A percentile compares a stretch with the other conserved stretches of the same genome.
Conservation (phyloP, 2,329 filamentous ascomycete species). For the Sporothrix pseudoabietina region DNA sequence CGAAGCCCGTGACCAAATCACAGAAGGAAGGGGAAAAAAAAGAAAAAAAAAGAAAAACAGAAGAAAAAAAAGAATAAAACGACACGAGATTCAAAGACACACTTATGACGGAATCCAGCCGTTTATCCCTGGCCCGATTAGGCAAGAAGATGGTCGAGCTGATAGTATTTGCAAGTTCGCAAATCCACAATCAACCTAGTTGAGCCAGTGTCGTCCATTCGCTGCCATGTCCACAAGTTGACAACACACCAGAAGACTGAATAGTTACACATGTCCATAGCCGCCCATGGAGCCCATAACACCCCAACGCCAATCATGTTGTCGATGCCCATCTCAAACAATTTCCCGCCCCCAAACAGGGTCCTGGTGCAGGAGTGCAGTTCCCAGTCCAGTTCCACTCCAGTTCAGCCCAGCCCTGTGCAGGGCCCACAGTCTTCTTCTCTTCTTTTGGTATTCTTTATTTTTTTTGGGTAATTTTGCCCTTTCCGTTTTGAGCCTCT, state of each 20-base stretch:
- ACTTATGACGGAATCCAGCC: not conserved
- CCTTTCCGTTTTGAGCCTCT: not conserved
- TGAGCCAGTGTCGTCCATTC: too few relatives aligned
- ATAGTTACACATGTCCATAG: not conserved
- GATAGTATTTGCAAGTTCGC: not conserved
- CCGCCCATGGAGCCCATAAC: not conserved
- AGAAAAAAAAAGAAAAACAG: not conserved
- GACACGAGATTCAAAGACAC: not conserved
- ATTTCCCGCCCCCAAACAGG: slow-evolving; percentile 18
- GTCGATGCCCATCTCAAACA: not conserved
- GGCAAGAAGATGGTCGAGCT: not conserved
- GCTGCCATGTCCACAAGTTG: too few relatives aligned
- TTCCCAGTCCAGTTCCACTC: not conserved
- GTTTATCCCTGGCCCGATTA: not conserved
- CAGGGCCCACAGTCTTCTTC: slow-evolving; percentile 9
- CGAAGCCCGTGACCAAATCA: not conserved
- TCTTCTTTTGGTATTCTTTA: slow-evolving; percentile 22
- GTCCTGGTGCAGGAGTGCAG: not conserved
- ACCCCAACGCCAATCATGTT: not conserved
- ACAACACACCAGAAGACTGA: too few relatives aligned
- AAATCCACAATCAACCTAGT: not conserved
- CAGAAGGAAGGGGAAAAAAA: not conserved
- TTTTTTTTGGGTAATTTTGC: not conserved
- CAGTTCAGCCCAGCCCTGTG: slow-evolving; percentile 11
- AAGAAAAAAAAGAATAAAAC: not conserved